Conservation (phyloP, 176 grass and related monocot species). For the Melocanna baccifera region DNA sequence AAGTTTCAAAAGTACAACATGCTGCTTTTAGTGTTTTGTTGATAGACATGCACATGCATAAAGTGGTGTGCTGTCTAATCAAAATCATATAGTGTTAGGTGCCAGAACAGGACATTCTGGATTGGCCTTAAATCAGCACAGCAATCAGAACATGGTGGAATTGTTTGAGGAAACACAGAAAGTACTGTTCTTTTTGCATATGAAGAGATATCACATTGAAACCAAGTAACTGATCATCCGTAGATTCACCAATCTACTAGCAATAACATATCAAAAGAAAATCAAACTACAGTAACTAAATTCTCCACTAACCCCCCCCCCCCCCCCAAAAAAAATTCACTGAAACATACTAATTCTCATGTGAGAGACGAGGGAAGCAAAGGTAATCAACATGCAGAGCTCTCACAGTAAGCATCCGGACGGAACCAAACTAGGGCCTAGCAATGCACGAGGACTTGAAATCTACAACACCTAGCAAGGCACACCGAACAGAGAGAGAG, state of each 20-base stretch:
- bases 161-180: background rate
- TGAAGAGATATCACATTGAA: background rate
- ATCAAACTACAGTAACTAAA: background rate
- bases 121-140: background rate
- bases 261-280: background rate
- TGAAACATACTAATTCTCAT: background rate
- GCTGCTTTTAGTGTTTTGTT: background rate
- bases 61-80: background rate
- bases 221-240: background rate
- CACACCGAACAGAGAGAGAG: background rate
- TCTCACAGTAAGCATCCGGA: background rate
- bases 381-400: background rate
- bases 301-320: slow-evolving; percentile 10
- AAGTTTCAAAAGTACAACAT: background rate
- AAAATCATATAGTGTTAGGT: background rate
- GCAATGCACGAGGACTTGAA: background rate
- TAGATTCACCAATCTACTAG: background rate
- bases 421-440: background rate
- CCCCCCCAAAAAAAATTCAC: no score
- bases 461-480: background rate
- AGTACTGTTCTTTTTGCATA: background rate
- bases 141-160: background rate
- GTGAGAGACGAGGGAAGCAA: background rate
- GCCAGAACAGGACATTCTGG: background rate
- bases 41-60: background rate